Evolutionary conservation across 805 yeast species (phyloP), one percentile per base, ranked within the genome.

Genomic region (Diddensiella transvaalensis): DNA sequence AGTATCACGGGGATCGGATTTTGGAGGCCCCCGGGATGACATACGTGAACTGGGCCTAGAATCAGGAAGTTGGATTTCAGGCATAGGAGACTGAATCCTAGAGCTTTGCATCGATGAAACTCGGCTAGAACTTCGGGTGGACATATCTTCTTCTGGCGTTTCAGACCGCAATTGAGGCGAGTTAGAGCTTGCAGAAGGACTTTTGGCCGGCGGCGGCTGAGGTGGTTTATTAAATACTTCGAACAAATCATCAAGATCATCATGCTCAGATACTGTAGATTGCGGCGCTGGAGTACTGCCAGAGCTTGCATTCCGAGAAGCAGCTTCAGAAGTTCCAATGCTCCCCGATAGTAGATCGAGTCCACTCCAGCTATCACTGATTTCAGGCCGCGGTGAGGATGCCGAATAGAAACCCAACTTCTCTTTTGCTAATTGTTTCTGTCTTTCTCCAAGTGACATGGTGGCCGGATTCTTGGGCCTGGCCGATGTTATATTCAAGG

Each of bases 391-490:
- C 13, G 4, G 26, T 2, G 48, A 18, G 13, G 19, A 17, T 3
- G 56, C 19, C 18, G 48, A 22, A 22, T 30, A 3, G 8, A 49
- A 13, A 22, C 22, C 36, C 17, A 47, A 42, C 21, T 44, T 35
- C 33, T 37, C 32, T 13, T 38, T 38, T 17, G 49, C 47, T 37
- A 48, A 32, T 5, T 44, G 39, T 42, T 56, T 50, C 43, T 51
- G 60, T 36, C 66, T 60, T 45, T 66, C 69, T 17, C 60, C 61
- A 19, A 66, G 59, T 29, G 69, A 58, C 60, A 59, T 44, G 17
- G 50, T 37, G 33, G 59, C 58, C 35, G 60, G 55, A n/a, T 56
- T 54, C 37, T 51, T 47, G 44, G 21, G 33, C 24, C 21, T 40
- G 10, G 30, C 15, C 10, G 33, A 22, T 17, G 26, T 15, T 5